Evolutionary conservation across 371 early-diverging fungal genomes (phyloP).

Genomic region (Circinella umbellata): DNA sequence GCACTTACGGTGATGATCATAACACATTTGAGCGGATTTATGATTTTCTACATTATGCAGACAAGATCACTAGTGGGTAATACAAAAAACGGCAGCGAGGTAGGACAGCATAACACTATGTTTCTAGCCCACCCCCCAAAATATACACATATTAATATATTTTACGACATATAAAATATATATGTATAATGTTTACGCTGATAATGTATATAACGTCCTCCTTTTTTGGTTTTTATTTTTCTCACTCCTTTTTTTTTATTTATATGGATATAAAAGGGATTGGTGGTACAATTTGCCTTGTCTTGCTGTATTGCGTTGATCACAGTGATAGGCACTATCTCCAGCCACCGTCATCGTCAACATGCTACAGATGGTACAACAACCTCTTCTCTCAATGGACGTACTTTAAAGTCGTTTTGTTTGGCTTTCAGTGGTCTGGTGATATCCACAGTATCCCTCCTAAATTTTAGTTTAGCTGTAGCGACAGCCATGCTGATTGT

Average conservation of each 20-base stretch:
- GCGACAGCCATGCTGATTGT: conserved; percentile 70
- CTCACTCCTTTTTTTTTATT: not conserved
- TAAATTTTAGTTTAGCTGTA: conserved; percentile 87
- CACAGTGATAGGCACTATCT: conserved; percentile 15
- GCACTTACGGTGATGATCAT: conserved; percentile 39
- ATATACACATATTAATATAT: too few species aligned
- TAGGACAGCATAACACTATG: conserved; percentile 7
- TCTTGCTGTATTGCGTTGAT: conserved; percentile 21
- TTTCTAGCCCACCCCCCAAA: not conserved
- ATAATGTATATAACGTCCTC: not conserved
- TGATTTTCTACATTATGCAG: conserved; percentile 47
- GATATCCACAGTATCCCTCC: conserved; percentile 77
- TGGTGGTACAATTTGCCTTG: conserved; percentile 29
- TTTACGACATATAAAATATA: not conserved
- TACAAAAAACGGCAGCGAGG: conserved; percentile 9
- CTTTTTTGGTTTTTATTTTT: not conserved
- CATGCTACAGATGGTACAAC: conserved; percentile 14
- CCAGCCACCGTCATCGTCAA: not conserved
- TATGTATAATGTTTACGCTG: not conserved
- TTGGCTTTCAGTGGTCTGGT: conserved; percentile 70
- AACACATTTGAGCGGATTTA: conserved; percentile 39
- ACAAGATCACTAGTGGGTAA: conserved; percentile 6
- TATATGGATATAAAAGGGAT: not conserved
- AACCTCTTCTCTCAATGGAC: conserved; percentile 21
- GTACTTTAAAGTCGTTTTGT: conserved; percentile 73